Conservation (phyloP, 768 basidiomycete genomes). For the Lactarius pseudohatsudake region DNA sequence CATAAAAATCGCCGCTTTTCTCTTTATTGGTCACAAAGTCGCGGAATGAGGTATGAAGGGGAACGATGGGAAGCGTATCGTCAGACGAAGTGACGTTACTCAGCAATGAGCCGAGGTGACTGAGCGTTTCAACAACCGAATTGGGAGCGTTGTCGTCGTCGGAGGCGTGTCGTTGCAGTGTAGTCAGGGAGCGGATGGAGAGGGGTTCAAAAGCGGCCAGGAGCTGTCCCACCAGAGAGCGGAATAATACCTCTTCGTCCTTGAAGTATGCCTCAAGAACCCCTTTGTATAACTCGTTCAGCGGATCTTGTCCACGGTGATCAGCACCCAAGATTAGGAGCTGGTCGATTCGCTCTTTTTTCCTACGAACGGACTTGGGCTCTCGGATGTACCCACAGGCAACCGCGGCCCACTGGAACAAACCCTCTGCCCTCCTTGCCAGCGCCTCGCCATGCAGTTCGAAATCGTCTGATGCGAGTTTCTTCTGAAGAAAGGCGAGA, state of each 20-base stretch:
- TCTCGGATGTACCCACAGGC: conserved; percentile 1
- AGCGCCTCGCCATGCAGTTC: neutral
- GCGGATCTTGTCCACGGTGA: neutral
- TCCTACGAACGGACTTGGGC: neutral
- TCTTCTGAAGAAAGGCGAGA: too few species aligned
- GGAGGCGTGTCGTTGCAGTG: neutral
- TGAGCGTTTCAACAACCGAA: neutral
- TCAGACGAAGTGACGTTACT: conserved; percentile 4
- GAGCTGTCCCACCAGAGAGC: conserved; percentile 5
- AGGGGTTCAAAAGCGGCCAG: conserved; percentile 6
- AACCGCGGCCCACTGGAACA: neutral
- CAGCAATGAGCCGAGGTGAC: conserved; percentile 1
- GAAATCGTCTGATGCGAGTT: too few species aligned
- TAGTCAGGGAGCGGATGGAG: conserved; percentile 3
- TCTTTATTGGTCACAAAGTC: neutral
- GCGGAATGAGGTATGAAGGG: conserved; percentile 1
- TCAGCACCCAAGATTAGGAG: neutral
- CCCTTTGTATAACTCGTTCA: neutral
- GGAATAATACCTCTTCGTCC: neutral
- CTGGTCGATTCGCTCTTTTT: neutral
- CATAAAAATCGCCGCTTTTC: neutral
- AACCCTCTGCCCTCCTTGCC: neutral
- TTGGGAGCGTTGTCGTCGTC: neutral
- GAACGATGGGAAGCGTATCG: neutral
- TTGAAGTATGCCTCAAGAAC: neutral